Conservation (phyloP, 352 stramenopile species). For the Peronospora destructor region DNA sequence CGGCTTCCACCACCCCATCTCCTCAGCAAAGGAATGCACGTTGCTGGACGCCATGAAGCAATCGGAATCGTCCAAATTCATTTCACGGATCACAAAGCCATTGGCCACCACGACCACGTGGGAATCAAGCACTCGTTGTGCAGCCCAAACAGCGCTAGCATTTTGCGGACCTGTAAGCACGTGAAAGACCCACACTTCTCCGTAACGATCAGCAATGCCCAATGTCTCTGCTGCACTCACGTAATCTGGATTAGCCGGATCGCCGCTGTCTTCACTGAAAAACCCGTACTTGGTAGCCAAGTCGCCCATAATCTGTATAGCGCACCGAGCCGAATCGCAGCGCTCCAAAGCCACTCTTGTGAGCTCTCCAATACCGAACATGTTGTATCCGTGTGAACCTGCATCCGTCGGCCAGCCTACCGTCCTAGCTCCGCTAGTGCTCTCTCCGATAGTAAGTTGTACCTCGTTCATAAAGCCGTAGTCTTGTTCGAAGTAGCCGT, state of each 20-base stretch:
- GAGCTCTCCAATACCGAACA: constrained; percentile 89
- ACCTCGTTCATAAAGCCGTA: constrained; percentile 94
- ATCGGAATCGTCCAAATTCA: constrained; percentile 74
- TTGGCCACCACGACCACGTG: constrained; percentile 89
- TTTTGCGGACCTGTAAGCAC: constrained; percentile 89
- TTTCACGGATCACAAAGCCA: constrained; percentile 89
- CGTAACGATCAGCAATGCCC: constrained; percentile 78
- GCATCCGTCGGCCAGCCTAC: constrained; percentile 60
- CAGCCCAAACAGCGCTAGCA: constrained; percentile 88
- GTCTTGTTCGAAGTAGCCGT: constrained; percentile 91
- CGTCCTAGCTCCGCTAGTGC: constrained; percentile 83
- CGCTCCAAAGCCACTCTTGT: constrained; percentile 89
- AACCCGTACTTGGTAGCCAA: constrained; percentile 92
- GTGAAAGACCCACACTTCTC: constrained; percentile 93
- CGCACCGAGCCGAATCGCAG: constrained; percentile 76
- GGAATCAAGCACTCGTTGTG: constrained; percentile 88
- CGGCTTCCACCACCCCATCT: constrained; percentile 83
- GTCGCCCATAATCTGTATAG: constrained; percentile 88
- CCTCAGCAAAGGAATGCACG: constrained; percentile 76
- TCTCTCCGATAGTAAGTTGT: constrained; percentile 91
- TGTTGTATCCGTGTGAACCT: constrained; percentile 64
- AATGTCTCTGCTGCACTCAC: constrained; percentile 79
- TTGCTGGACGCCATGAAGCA: constrained; percentile 87
- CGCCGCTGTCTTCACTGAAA: constrained; percentile 86
- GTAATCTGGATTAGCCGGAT: constrained; percentile 47